Evolutionary conservation across 495 filamentous ascomycete genomes (phyloP), one percentile per base, ranked within the genome.

Genomic region (Aeminium ludgeri): DNA sequence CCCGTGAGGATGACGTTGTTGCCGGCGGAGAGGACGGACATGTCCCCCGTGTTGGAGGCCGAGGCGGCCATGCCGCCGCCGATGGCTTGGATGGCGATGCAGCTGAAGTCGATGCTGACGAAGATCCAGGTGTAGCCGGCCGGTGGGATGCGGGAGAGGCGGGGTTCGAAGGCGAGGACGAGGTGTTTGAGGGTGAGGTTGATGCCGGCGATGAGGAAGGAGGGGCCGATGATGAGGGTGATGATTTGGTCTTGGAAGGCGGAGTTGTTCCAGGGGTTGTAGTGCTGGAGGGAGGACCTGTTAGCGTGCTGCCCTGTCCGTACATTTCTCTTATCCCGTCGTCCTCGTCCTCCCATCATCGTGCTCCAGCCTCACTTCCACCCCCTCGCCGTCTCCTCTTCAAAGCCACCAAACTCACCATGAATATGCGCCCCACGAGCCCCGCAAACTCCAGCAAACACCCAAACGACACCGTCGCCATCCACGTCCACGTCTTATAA

Each of bases 161-260:
- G 50, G 4, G 60, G 52, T 17, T 62, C 63, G 52, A 73, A 58
- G 41, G 59, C 58, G 41, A 58, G 43, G 43, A 72, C 61, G 32
- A 58, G 65, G 40, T 50, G 46, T 19, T 46, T 39, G 23, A 67
- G 54, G 11, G 68, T 73, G 37, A 75, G 56, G 53, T 78, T 77
- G 42, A 77, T 69, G n/a, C 64, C 70, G 0, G 73, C 73, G 12
- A 68, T 64, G 44, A 69, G 62, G 48, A 69, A 76, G 27, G 71
- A 65, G 1, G 74, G 74, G 1, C 60, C 70, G 28, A 69, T 60
- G 10, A 65, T 71, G 20, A 78, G 59, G 41, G 67, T 72, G 46
- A 73, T 47, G 41, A 63, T 63, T 48, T 63, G 58, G 0, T 44
- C 34, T n/a, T 40, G 45, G 47, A 50, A 53, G 25, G 38, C 50